phyloP scores from a whole-genome alignment of 257 asterid species.

The Lycium barbarum region DNA sequence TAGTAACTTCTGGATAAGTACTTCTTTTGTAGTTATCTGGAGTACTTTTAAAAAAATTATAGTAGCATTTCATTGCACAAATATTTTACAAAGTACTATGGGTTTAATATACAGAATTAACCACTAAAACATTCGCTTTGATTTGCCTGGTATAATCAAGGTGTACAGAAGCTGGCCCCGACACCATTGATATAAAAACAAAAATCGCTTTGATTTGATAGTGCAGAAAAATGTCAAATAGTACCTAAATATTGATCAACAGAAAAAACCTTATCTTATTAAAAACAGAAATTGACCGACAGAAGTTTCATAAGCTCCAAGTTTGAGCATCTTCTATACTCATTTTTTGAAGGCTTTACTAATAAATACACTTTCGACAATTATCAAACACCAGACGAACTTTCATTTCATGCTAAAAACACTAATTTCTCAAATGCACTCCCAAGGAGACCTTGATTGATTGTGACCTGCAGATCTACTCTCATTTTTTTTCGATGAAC shows the following conservation, averaged over 20 bases:
- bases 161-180: background rate
- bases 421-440: background rate
- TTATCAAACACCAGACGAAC: background rate
- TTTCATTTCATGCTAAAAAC: background rate
- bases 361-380: slow-evolving; percentile 2
- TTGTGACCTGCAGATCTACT: slow-evolving; percentile 12
- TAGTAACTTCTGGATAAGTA: slow-evolving; percentile 1
- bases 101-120: background rate
- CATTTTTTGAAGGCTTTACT: background rate
- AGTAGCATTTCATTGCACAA: background rate
- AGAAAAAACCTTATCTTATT: background rate
- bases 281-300: background rate
- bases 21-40: background rate
- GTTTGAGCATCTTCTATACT: background rate
- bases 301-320: slow-evolving; percentile 14
- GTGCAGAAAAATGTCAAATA: slow-evolving; percentile 3
- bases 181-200: background rate
- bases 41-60: background rate
- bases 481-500: background rate
- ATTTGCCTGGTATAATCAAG: background rate
- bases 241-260: background rate
- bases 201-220: background rate
- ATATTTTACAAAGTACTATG: background rate
- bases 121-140: background rate
- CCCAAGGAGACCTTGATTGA: background rate